Evolutionary conservation across 768 basidiomycete genomes (phyloP).

Genomic region (Hypholoma fasciculare): DNA sequence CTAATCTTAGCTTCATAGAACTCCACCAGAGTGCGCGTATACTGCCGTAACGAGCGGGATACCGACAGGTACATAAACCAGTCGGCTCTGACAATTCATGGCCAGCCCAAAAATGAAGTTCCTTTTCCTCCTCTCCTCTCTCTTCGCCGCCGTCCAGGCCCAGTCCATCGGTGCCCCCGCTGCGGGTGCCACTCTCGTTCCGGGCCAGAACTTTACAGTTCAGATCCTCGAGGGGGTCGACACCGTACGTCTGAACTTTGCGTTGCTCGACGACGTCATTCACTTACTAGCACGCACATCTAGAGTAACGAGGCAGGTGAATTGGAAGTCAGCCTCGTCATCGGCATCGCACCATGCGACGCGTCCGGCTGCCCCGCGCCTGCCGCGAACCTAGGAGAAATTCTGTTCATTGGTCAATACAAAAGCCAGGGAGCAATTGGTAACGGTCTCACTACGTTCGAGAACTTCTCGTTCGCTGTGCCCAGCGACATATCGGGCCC

Average conservation of each 20-base stretch:
- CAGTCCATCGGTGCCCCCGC: neutral
- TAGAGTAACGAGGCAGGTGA: conserved; percentile 9
- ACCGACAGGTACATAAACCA: too few species aligned
- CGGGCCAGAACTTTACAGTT: neutral
- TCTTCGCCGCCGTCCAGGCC: neutral
- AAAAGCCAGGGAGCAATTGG: neutral
- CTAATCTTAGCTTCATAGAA: too few species aligned
- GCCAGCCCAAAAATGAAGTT: too few species aligned
- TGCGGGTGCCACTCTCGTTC: neutral
- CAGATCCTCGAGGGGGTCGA: neutral
- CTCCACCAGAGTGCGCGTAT: too few species aligned
- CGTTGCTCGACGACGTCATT: neutral
- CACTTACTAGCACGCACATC: neutral
- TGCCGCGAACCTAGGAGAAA: conserved; percentile 1
- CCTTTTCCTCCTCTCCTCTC: too few species aligned
- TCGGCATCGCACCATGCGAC: conserved; percentile 8
- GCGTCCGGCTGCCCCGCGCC: conserved; percentile 8
- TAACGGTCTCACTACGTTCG: neutral
- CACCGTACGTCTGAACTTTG: neutral
- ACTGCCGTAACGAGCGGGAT: too few species aligned
- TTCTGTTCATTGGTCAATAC: conserved; percentile 10
- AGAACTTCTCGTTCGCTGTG: neutral
- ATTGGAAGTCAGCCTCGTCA: conserved; percentile 9
- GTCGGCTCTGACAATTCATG: too few species aligned
- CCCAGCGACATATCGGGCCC: conserved; percentile 1